Base-by-base conservation (phyloP, 2,329 filamentous ascomycete species). In the Fusarium sp. region DNA sequence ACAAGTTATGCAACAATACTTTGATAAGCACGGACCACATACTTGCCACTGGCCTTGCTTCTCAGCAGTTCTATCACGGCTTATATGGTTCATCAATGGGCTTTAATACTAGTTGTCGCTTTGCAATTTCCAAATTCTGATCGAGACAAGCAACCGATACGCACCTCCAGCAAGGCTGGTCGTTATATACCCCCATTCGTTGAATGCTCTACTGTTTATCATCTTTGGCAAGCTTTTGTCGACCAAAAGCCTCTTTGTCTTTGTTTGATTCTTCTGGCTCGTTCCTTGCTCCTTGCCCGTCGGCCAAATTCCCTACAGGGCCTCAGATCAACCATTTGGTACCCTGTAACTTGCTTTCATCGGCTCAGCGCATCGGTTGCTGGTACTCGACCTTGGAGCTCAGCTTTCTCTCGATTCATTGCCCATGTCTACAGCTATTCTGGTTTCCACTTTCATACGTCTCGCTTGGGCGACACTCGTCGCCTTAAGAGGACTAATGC, bases 401-500 rank as follows among this genome's bases (percentile, higher is more conserved):
- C 23, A 37, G 23, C 44, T 42, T 57, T 30, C 44, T 56, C 25
- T 67, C 46, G 40, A 46, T 23, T 38, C 30, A 28, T 57, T 46
- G 61, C 71, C 60, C 71, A 38, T 57, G 71, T 71, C 44, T 73
- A 46, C 52, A 71, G n/a, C 25, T 38, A 40, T 43, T 37, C 50
- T 52, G 60, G 70, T 73, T 73, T 47, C 71, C 71, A 73, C 71
- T 73, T 71, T 71, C 60, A 28, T 66, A 73, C 71, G 35, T 63
- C 63, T 73, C 71, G 71, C 71, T 73, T 73, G 71, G 70, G 52
- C 59, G 47, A 71, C 59, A 63, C 58, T 73, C 57, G 60, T 73
- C 66, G 54, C 71, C 66, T 73, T 59, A 73, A 73, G 64, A 19
- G 67, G 71, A 71, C 71, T 73, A 73, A 72, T 73, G 70, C 70